Evolutionary conservation across 2,329 filamentous ascomycete species (phyloP), one percentile per base, ranked within the genome.

Genomic region (Neospermospora avenae): DNA sequence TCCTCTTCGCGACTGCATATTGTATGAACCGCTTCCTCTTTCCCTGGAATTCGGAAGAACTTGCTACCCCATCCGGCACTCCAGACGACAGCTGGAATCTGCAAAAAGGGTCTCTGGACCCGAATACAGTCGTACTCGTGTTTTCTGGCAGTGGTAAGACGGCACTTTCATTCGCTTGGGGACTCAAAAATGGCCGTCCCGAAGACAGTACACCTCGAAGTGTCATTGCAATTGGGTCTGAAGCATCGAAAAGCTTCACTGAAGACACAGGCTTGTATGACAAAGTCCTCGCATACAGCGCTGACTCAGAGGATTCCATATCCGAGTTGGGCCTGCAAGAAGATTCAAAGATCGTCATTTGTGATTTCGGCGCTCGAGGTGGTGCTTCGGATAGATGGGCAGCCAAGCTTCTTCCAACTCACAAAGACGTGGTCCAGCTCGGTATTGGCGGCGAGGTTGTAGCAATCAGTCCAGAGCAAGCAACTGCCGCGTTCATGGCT

Each of bases 121-220:
- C 54, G n/a, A 61, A 66, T 28, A 61, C 67, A 13, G 57, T 63
- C 22, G 58, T 70, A 14, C 39, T 70, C 20, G 14, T 68, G 3
- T 67, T 70, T 41, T 57, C 68, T 3, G 62, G 60, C 0, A 69
- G 65, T 59, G 66, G 67, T 2, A 70, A 70, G 45, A 70, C 63
- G 13, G 68, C 64, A 28, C 57, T 68, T 25, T 46, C 59, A 8
- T 64, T 70, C 35, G 68, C 67, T 11, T 60, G 67, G 53, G 55
- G 63, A 22, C 57, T 70, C 24, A 69, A 66, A 45, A 52, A 67
- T 28, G 58, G 49, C n/a, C 62, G 66, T 24, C 65, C 65, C 2
- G 59, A 53, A 44, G 59, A 45, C 8, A 61, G 34, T 3, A 61
- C 51, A 35, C 67, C 65, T 6, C 41, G 59, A 16, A 52, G 55